phyloP scores from a whole-genome alignment of 23 red algal genomes.

The Gracilaria gracilis region DNA sequence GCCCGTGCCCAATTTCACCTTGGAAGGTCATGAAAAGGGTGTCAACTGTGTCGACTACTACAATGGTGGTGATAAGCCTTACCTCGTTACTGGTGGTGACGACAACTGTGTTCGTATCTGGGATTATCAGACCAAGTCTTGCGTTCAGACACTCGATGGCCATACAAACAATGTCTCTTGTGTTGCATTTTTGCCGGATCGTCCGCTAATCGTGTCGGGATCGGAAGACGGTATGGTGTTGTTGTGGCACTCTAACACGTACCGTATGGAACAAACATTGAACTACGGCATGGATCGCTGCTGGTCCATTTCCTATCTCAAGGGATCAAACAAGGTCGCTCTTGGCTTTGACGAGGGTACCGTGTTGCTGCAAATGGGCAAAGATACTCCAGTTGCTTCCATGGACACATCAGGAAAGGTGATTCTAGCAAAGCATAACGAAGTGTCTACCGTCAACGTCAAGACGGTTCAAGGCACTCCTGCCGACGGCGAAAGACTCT shows the following conservation, averaged over 20 bases:
- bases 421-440: slow-evolving; percentile 92
- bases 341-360: slow-evolving; percentile 96
- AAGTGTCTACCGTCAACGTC: slow-evolving; percentile 82
- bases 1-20: slow-evolving; percentile 92
- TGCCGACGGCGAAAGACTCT: slow-evolving; percentile 84
- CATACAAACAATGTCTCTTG: slow-evolving; percentile 93
- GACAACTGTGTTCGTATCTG: slow-evolving; percentile 90
- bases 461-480: slow-evolving; percentile 54
- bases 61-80: slow-evolving; percentile 92
- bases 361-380: slow-evolving; percentile 89
- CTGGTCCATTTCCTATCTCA: slow-evolving; percentile 89
- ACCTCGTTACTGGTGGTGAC: slow-evolving; percentile 89
- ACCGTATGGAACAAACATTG: slow-evolving; percentile 89
- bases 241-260: slow-evolving; percentile 94
- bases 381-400: slow-evolving; percentile 88
- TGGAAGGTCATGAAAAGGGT: slow-evolving; percentile 98
- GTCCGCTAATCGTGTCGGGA: slow-evolving; percentile 89
- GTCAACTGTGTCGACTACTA: slow-evolving; percentile 99
- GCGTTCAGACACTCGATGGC: slow-evolving; percentile 82
- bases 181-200: slow-evolving; percentile 90
- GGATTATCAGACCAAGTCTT: slow-evolving; percentile 97
- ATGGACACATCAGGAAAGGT: slow-evolving; percentile 97
- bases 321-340: slow-evolving; percentile 87
- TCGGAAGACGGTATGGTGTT: slow-evolving; percentile 89
- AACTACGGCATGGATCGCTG: slow-evolving; percentile 91